Evolutionary conservation across 345 rosid genomes (phyloP).

Genomic region (Pugionium cornutum): DNA sequence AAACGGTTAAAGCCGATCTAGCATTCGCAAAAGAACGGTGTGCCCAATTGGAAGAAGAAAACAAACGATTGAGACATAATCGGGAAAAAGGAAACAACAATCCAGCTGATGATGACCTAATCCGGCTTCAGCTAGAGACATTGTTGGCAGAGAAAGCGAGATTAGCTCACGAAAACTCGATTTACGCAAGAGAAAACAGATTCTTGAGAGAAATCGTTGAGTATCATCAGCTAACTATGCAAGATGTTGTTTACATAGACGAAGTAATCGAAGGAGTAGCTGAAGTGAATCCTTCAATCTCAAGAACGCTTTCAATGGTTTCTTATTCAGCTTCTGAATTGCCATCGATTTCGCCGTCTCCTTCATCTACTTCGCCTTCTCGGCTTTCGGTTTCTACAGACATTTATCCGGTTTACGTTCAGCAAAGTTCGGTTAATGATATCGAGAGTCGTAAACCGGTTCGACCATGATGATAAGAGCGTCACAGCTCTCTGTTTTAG

Average conservation of each 20-base stretch:
- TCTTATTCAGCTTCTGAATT: slow-evolving; percentile 42
- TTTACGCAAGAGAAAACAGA: slow-evolving; percentile 84
- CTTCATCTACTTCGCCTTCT: slow-evolving; percentile 49
- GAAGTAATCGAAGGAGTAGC: slow-evolving; percentile 77
- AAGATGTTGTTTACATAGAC: slow-evolving; percentile 87
- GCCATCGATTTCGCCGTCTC: slow-evolving; percentile 31
- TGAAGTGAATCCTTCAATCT: slow-evolving; percentile 57
- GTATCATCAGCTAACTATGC: slow-evolving; percentile 95
- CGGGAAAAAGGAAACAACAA: slow-evolving; percentile 69
- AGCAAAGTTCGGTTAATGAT: slow-evolving; percentile 30
- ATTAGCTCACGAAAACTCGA: slow-evolving; percentile 81
- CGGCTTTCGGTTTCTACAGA: slow-evolving; percentile 41
- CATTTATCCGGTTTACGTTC: slow-evolving; percentile 35
- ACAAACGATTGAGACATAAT: slow-evolving; percentile 79
- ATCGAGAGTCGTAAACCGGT: slow-evolving; percentile 39
- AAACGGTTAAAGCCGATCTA: slow-evolving; percentile 92
- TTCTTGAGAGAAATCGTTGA: slow-evolving; percentile 94
- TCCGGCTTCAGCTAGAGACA: slow-evolving; percentile 91
- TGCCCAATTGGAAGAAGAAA: slow-evolving; percentile 89
- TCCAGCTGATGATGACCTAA: slow-evolving; percentile 91
- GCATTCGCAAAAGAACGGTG: slow-evolving; percentile 87
- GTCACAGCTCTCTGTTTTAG: slow-evolving; percentile 33
- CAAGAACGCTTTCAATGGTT: slow-evolving; percentile 52
- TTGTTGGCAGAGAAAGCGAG: slow-evolving; percentile 95
- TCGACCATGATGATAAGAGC: slow-evolving; percentile 35